Evolutionary conservation across 345 rosid species (phyloP).

Genomic region (Noccaea bulbosa): DNA sequence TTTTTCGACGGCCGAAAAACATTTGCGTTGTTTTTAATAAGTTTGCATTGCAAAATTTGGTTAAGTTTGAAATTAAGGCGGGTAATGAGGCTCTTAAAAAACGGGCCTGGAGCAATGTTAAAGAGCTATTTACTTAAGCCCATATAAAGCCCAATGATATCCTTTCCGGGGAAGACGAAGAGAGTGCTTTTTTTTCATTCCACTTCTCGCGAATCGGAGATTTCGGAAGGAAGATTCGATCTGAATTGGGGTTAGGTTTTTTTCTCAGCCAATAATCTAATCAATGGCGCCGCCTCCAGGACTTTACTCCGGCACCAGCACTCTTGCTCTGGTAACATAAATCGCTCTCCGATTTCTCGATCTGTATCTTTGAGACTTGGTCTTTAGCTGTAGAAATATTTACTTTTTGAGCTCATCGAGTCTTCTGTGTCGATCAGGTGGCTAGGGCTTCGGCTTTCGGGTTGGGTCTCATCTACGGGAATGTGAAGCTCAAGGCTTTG

Average conservation of each 20-base stretch:
- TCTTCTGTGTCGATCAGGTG: constrained; percentile 48
- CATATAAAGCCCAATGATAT: constrained; percentile 17
- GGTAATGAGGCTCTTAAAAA: neutral
- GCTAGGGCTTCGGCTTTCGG: constrained; percentile 77
- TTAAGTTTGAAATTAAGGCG: too few species aligned
- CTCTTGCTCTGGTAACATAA: constrained; percentile 65
- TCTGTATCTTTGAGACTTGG: constrained; percentile 24
- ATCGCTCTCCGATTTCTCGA: constrained; percentile 20
- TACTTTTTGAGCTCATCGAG: constrained; percentile 9
- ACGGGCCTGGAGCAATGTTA: neutral
- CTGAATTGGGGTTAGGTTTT: constrained; percentile 42
- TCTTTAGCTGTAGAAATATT: neutral
- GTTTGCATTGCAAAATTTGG: neutral
- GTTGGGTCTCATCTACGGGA: constrained; percentile 65
- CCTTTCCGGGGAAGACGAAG: constrained; percentile 4
- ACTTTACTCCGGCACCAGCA: constrained; percentile 81
- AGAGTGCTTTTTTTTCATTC: constrained; percentile 1
- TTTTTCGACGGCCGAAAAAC: too few species aligned
- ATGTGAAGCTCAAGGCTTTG: constrained; percentile 67
- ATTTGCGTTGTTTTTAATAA: too few species aligned
- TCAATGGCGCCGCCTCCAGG: constrained; percentile 71
- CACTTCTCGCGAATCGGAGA: constrained; percentile 36
- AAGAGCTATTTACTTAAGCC: neutral
- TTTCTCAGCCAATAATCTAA: constrained; percentile 19
- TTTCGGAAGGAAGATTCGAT: constrained; percentile 40